These are phyloP conservation scores for Leccinum boreale DNA, from an alignment of 768 basidiomycete genomes.

Conservation along the genomic window DNA sequence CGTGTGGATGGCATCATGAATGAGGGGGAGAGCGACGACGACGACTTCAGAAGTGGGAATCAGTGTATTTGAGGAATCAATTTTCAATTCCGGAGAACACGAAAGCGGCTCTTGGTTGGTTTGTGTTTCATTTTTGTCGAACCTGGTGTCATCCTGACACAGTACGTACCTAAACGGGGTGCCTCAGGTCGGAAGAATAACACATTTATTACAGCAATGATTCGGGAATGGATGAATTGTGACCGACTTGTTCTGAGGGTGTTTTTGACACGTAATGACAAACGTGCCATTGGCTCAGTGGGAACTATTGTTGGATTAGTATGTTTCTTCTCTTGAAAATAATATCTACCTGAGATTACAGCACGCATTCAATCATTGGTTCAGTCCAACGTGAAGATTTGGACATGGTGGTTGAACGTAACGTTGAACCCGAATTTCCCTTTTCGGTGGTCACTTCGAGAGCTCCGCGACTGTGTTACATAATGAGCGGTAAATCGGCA, in stretches of 20 bases:
- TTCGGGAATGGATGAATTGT: too few relatives aligned
- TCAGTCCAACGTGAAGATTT: too few relatives aligned
- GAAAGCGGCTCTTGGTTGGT: not conserved
- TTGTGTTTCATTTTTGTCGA: not conserved
- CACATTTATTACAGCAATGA: too few relatives aligned
- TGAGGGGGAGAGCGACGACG: not conserved
- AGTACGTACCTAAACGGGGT: too few relatives aligned
- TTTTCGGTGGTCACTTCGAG: not conserved
- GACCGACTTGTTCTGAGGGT: not conserved
- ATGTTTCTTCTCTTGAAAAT: not conserved
- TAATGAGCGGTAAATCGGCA: too few relatives aligned
- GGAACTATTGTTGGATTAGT: not conserved
- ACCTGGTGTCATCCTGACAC: not conserved
- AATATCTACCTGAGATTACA: not conserved
- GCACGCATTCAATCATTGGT: too few relatives aligned
- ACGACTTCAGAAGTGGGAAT: not conserved
- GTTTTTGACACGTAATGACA: not conserved
- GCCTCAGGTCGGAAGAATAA: too few relatives aligned
- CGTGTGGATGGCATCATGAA: conserved; percentile 16
- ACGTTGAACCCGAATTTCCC: not conserved
- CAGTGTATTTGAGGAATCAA: not conserved
- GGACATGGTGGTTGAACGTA: not conserved
- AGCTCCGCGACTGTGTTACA: too few relatives aligned
- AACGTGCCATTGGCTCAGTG: not conserved
- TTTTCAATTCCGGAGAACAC: not conserved